phyloP scores from a whole-genome alignment of 2,329 filamentous ascomycete species.

The Dissoconium aciculare region DNA sequence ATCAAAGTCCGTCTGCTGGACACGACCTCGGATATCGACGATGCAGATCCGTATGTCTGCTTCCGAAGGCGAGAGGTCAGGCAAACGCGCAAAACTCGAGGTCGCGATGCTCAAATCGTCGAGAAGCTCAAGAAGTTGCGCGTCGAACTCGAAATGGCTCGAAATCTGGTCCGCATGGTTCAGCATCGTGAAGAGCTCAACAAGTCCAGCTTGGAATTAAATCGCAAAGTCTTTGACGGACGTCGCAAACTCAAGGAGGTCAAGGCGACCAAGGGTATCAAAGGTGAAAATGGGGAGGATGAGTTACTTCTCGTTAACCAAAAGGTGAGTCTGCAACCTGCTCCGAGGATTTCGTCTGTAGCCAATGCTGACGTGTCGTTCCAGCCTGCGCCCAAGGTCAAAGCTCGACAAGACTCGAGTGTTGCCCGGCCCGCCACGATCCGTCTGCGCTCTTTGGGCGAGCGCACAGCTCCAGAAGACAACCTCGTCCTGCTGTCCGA shows the following conservation, averaged over 20 bases:
- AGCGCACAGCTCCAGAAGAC: conserved; percentile 57
- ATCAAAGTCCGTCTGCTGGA: conserved; percentile 65
- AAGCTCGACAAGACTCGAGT: conserved; percentile 41
- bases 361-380: background rate
- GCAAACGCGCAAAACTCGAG: conserved; percentile 85
- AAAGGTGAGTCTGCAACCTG: conserved; percentile 61
- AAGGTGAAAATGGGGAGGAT: conserved; percentile 72
- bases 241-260: conserved; percentile 69
- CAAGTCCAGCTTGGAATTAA: conserved; percentile 58
- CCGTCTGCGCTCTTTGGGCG: conserved; percentile 39
- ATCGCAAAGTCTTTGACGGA: conserved; percentile 69
- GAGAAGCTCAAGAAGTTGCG: conserved; percentile 89
- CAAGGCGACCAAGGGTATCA: conserved; percentile 73
- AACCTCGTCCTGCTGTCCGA: conserved; percentile 68
- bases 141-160: conserved; percentile 77
- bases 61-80: conserved; percentile 90
- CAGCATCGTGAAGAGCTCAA: conserved; percentile 67
- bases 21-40: conserved; percentile 83
- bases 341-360: too few relatives aligned
- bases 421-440: conserved; percentile 49
- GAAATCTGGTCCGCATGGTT: conserved; percentile 62
- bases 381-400: conserved; percentile 32
- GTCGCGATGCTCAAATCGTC: conserved; percentile 80
- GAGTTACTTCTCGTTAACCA: conserved; percentile 82
- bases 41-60: conserved; percentile 93